phyloP scores from a whole-genome alignment of 2,329 filamentous ascomycete species.

The Talaromyces sp. region DNA sequence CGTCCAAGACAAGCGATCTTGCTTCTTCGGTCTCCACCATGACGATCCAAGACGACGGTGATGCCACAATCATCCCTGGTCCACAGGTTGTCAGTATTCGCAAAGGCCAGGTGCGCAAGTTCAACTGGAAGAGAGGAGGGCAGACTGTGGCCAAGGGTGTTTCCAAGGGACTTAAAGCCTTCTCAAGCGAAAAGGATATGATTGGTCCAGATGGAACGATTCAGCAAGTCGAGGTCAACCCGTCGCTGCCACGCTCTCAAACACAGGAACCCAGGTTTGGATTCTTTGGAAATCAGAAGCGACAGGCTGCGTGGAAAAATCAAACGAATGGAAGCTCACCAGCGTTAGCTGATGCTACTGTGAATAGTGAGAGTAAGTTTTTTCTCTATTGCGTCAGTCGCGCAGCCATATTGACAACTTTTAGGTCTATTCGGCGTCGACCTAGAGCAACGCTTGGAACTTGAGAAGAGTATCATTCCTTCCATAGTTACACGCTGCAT shows the following conservation, averaged over 20 bases:
- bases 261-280: constrained; percentile 57
- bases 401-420: neutral
- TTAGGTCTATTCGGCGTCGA: constrained; percentile 80
- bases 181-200: constrained; percentile 60
- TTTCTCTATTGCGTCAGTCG: neutral
- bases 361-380: constrained; percentile 37
- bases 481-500: constrained; percentile 90
- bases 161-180: constrained; percentile 89
- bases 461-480: constrained; percentile 84
- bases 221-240: constrained; percentile 21
- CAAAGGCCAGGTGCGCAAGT: constrained; percentile 92
- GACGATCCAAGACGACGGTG: constrained; percentile 62
- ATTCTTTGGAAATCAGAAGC: constrained; percentile 60
- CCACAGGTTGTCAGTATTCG: constrained; percentile 95
- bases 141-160: constrained; percentile 93
- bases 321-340: constrained; percentile 45
- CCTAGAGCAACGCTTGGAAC: constrained; percentile 77
- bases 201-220: constrained; percentile 14
- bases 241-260: constrained; percentile 37
- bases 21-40: constrained; percentile 57
- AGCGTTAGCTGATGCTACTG: constrained; percentile 34
- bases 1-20: constrained; percentile 49
- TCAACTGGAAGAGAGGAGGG: constrained; percentile 97
- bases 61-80: constrained; percentile 60
- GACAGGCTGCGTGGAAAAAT: constrained; percentile 39